phyloP scores from a whole-genome alignment of 2,329 filamentous ascomycete species.

The Dactylellina sp. region DNA sequence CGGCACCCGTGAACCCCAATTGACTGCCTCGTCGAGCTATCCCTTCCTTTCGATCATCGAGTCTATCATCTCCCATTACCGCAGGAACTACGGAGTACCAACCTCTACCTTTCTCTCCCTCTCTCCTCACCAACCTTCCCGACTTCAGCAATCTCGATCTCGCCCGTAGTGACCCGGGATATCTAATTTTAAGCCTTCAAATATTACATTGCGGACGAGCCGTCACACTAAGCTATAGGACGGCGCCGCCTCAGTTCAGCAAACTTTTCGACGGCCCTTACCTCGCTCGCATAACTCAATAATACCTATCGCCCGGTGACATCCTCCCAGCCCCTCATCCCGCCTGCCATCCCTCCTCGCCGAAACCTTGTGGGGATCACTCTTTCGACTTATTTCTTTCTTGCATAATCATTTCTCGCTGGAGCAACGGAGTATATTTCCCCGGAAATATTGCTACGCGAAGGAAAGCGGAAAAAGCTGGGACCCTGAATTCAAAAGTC shows the following conservation, averaged over 20 bases:
- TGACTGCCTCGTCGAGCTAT: too few relatives aligned
- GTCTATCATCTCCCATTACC: slow-evolving; percentile 12
- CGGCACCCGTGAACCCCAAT: too few relatives aligned
- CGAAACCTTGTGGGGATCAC: slow-evolving; percentile 33
- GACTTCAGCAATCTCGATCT: neutral
- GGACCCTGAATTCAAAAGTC: slow-evolving; percentile 21
- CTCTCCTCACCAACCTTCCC: slow-evolving; percentile 11
- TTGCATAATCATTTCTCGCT: slow-evolving; percentile 34
- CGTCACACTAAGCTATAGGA: neutral
- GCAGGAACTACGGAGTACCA: slow-evolving; percentile 31
- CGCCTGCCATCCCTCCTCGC: slow-evolving; percentile 10
- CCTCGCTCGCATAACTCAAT: slow-evolving; percentile 33
- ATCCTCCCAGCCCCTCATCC: slow-evolving; percentile 33
- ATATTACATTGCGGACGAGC: neutral
- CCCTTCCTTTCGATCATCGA: neutral
- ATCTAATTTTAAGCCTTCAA: slow-evolving; percentile 6
- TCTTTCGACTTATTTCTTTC: slow-evolving; percentile 16
- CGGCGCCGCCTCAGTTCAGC: neutral
- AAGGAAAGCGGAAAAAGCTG: slow-evolving; percentile 11
- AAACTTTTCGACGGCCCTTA: neutral
- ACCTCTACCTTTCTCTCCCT: slow-evolving; percentile 6
- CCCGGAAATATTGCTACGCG: slow-evolving; percentile 43
- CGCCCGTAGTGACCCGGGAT: neutral
- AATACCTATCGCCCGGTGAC: slow-evolving; percentile 39
- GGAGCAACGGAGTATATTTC: slow-evolving; percentile 42